Evolutionary conservation across 352 stramenopile species (phyloP).

Genomic region (Phytophthora sp.): DNA sequence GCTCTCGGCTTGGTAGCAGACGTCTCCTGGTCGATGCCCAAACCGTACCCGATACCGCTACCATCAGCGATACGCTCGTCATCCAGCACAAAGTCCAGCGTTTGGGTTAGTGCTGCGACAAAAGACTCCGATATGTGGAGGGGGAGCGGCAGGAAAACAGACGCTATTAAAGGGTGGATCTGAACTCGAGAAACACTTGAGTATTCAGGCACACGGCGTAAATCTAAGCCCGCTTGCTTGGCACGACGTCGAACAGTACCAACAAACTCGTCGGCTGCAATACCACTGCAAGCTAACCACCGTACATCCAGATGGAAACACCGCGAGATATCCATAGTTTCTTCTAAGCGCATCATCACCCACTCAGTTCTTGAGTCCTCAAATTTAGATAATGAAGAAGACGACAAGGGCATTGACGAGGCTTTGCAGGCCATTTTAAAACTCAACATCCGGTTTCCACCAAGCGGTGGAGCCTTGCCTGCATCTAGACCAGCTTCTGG

Average conservation of each 20-base stretch:
- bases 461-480: constrained; percentile 5
- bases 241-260: constrained; percentile 60
- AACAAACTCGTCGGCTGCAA: constrained; percentile 78
- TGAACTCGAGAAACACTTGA: constrained; percentile 72
- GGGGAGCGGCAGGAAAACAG: constrained; percentile 62
- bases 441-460: constrained; percentile 38
- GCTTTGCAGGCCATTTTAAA: constrained; percentile 56
- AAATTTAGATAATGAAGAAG: constrained; percentile 17
- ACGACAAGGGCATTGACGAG: constrained; percentile 24
- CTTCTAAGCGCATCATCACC: constrained; percentile 74
- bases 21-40: constrained; percentile 62
- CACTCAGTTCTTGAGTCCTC: constrained; percentile 72
- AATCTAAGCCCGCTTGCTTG: constrained; percentile 70
- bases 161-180: constrained; percentile 74
- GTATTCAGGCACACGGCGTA: constrained; percentile 81
- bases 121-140: constrained; percentile 33
- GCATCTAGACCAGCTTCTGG: constrained; percentile 1
- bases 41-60: constrained; percentile 67
- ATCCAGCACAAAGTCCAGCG: constrained; percentile 68
- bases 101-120: constrained; percentile 41
- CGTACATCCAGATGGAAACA: constrained; percentile 79
- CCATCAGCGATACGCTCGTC: constrained; percentile 71
- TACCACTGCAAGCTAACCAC: constrained; percentile 83
- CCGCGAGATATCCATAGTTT: constrained; percentile 57
- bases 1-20: constrained; percentile 21